phyloP scores from a whole-genome alignment of 345 rosid species.

The Syzygium oleosum region DNA sequence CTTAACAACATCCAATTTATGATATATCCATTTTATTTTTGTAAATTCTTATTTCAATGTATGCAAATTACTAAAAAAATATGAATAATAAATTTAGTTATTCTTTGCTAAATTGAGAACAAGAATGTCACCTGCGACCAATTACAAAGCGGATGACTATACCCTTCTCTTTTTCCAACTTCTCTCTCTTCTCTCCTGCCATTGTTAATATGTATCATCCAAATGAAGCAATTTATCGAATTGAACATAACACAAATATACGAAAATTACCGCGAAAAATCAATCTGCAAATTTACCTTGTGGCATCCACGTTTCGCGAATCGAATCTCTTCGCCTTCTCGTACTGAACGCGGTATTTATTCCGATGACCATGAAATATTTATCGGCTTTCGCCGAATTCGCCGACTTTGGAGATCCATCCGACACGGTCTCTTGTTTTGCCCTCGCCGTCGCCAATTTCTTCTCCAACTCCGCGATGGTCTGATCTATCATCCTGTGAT shows the following conservation, averaged over 20 bases:
- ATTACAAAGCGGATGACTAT: conserved; percentile 76
- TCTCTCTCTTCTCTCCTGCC: conserved; percentile 52
- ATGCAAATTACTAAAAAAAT: not conserved
- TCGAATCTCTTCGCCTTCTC: conserved; percentile 72
- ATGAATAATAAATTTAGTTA: not conserved
- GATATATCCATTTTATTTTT: not conserved
- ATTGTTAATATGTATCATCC: not conserved
- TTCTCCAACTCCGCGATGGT: conserved; percentile 36
- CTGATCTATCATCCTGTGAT: conserved; percentile 29
- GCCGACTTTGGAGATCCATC: conserved; percentile 2
- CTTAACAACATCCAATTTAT: not conserved
- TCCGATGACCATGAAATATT: conserved; percentile 80
- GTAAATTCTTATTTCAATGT: not conserved
- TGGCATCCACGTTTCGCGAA: conserved; percentile 93
- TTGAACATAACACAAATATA: not conserved
- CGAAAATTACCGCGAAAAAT: not conserved
- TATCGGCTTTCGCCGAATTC: conserved; percentile 15
- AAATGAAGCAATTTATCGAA: not conserved
- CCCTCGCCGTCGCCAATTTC: conserved; percentile 36
- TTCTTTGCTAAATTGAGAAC: not conserved
- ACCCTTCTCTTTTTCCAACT: conserved; percentile 74
- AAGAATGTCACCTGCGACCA: conserved; percentile 63
- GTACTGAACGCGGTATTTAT: conserved; percentile 86
- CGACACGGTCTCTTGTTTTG: conserved; percentile 19
- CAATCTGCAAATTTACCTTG: conserved; percentile 38